These are phyloP conservation scores for Malassezia cuniculi DNA, from an alignment of 1,284 basidiomycete genomes.

Conservation along the genomic window DNA sequence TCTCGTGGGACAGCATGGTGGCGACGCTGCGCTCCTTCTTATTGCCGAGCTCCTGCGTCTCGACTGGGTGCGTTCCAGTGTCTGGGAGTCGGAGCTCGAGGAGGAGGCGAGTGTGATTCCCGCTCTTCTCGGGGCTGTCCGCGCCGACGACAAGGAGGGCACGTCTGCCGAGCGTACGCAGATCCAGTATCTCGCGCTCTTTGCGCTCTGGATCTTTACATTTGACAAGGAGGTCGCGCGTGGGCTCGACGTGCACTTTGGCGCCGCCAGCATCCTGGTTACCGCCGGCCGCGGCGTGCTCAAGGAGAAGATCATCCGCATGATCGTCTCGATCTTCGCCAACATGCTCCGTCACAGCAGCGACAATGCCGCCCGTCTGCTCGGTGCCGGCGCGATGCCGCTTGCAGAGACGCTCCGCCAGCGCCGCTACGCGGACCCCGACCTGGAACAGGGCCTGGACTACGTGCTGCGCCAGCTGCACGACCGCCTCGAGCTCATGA, in stretches of 20 bases:
- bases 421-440: slow-evolving; percentile 84
- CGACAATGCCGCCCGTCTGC: slow-evolving; percentile 76
- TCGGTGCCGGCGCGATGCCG: slow-evolving; percentile 71
- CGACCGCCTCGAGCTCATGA: slow-evolving; percentile 69
- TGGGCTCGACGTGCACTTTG: slow-evolving; percentile 78
- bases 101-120: too few species aligned
- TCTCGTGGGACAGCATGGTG: too few species aligned
- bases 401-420: slow-evolving; percentile 69
- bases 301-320: slow-evolving; percentile 93
- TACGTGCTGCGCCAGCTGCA: slow-evolving; percentile 72
- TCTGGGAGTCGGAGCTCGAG: too few species aligned
- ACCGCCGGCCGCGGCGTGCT: slow-evolving; percentile 75
- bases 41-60: too few species aligned
- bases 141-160: too few species aligned
- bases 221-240: slow-evolving; percentile 75
- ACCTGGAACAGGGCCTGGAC: slow-evolving; percentile 73
- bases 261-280: slow-evolving; percentile 73
- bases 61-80: too few species aligned
- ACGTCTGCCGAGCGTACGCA: slow-evolving; percentile 56
- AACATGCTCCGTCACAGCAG: slow-evolving; percentile 76
- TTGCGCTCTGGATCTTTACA: slow-evolving; percentile 84
- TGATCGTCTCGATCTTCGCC: slow-evolving; percentile 75
- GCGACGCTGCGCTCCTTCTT: too few species aligned
- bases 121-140: not conserved
- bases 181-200: slow-evolving; percentile 83